Evolutionary conservation across 257 asterid species (phyloP).

Genomic region (Phtheirospermum japonicum): DNA sequence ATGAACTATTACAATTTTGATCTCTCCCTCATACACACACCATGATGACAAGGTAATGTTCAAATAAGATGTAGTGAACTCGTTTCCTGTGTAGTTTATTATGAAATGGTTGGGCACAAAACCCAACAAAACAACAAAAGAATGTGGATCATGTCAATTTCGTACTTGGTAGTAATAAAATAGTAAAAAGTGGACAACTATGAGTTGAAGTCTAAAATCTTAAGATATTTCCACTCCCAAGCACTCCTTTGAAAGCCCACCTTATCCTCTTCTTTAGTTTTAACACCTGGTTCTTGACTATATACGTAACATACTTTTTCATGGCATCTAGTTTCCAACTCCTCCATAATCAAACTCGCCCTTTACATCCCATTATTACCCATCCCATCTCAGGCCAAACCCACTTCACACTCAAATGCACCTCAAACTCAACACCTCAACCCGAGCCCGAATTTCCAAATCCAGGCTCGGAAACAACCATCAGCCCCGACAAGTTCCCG

Average conservation of each 20-base stretch:
- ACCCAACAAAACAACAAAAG: too few relatives aligned
- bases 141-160: too few relatives aligned
- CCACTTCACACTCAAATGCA: slow-evolving; percentile 41
- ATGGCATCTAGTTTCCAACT: slow-evolving; percentile 55
- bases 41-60: too few relatives aligned
- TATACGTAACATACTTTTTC: background rate
- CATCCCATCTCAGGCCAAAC: background rate
- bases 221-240: background rate
- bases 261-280: slow-evolving; percentile 34
- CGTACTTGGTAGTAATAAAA: too few relatives aligned
- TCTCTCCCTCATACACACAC: too few relatives aligned
- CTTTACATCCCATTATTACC: slow-evolving; percentile 19
- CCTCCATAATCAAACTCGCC: slow-evolving; percentile 33
- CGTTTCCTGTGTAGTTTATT: too few relatives aligned
- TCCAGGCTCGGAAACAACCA: slow-evolving; percentile 52
- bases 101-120: too few relatives aligned
- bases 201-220: too few relatives aligned
- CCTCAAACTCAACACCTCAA: slow-evolving; percentile 36
- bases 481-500: slow-evolving; percentile 60
- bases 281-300: too few relatives aligned
- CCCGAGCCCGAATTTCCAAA: slow-evolving; percentile 42
- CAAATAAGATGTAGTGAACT: too few relatives aligned
- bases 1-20: too few relatives aligned
- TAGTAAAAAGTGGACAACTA: too few relatives aligned
- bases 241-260: slow-evolving; percentile 3